Evolutionary conservation across 495 filamentous ascomycete species (phyloP), one percentile per base, ranked within the genome.

Genomic region (Parathielavia appendiculata): DNA sequence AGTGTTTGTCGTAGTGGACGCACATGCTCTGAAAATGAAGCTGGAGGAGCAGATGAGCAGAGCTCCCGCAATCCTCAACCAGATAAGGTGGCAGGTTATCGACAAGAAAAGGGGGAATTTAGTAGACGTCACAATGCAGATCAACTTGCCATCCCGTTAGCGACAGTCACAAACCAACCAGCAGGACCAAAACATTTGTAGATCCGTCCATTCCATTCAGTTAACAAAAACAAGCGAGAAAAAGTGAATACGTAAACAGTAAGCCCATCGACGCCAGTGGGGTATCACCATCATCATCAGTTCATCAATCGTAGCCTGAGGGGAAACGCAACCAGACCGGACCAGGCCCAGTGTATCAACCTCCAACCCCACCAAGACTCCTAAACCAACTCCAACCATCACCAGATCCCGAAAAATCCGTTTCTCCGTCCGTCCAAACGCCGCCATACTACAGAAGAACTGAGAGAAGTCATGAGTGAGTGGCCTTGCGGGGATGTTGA

Each of bases 371-470:
- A n/a, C n/a, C n/a, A n/a, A n/a, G n/a, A n/a, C n/a, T n/a, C n/a
- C n/a, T n/a, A n/a, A n/a, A n/a, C 30, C 52, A 55, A 46, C 16
- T 14, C 45, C 36, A 43, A 52, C 34, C 51, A 41, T n/a, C n/a
- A 22, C 26, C 49, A 51, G 49, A 39, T 43, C 11, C 41, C 32
- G 30, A n/a, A 55, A 55, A 36, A 19, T 20, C 22, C 22, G 8
- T 23, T 5, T 30, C 20, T 23, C 52, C 20, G 20, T 14, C 40
- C 30, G 34, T n/a, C n/a, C n/a, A 38, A 44, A 44, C 41, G 41
- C 41, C 41, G 39, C 51, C 38, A 35, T n/a, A 53, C 30, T 54
- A 54, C 51, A 54, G 38, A 39, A 54, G 51, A 43, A 43, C 38
- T n/a, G n/a, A n/a, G 39, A 34, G 9, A 35, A 43, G 38, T 43